These are phyloP conservation scores for Pseudohyphozyma bogoriensis DNA, from an alignment of 768 basidiomycete species.

Conservation along the genomic window DNA sequence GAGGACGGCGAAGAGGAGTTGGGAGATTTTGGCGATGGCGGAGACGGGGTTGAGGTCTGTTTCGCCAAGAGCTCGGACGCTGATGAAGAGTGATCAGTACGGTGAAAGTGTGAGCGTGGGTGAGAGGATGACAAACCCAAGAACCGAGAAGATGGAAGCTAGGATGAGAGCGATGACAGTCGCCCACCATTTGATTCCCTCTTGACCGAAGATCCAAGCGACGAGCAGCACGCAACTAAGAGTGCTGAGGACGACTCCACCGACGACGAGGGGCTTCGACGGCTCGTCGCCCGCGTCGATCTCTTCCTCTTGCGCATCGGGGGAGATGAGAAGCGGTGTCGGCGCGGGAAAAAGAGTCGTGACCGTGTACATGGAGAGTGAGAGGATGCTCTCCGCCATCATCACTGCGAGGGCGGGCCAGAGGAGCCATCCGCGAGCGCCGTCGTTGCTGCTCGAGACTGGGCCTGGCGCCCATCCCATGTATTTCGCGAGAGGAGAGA, in stretches of 20 bases:
- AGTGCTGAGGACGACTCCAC: constrained; percentile 56
- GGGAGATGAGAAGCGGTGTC: neutral
- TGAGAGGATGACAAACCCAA: constrained; percentile 52
- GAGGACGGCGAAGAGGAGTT: constrained; percentile 85
- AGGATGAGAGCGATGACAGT: constrained; percentile 72
- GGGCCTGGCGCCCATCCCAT: constrained; percentile 88
- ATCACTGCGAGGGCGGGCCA: constrained; percentile 93
- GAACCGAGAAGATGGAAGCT: constrained; percentile 71
- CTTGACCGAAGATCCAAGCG: constrained; percentile 77
- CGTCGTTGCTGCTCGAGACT: constrained; percentile 72
- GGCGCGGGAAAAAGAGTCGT: constrained; percentile 11
- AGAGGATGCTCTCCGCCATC: constrained; percentile 82
- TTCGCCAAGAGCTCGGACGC: constrained; percentile 87
- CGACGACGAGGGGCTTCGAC: constrained; percentile 69
- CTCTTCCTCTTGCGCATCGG: neutral
- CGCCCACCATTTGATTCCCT: constrained; percentile 93
- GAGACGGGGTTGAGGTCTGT: constrained; percentile 75
- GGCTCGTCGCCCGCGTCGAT: constrained; percentile 39
- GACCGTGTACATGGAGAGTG: constrained; percentile 61
- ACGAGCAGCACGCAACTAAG: constrained; percentile 65
- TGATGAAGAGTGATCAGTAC: constrained; percentile 33
- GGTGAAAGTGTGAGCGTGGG: no score
- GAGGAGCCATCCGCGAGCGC: constrained; percentile 86
- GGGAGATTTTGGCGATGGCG: constrained; percentile 87
- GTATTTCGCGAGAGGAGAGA: constrained; percentile 77